These are phyloP conservation scores for Xylaria acuta DNA, from an alignment of 495 filamentous ascomycete species.

Conservation along the genomic window DNA sequence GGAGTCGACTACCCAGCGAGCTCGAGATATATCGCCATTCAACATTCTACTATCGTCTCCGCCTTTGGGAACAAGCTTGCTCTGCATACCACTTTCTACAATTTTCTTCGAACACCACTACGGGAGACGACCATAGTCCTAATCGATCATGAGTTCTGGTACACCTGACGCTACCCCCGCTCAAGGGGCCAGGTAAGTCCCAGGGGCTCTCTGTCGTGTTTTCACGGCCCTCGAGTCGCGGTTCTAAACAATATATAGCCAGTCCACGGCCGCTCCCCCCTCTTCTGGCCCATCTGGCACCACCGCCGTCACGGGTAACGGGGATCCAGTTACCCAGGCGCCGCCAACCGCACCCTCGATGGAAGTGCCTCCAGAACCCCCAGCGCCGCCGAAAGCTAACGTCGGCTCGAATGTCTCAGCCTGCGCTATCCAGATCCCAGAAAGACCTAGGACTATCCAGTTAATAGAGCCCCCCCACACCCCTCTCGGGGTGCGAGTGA, in stretches of 20 bases:
- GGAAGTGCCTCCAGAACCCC: neutral
- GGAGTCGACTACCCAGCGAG: neutral
- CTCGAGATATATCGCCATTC: neutral
- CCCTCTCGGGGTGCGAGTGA: neutral
- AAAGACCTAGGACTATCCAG: neutral
- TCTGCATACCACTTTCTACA: neutral
- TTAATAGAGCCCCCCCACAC: neutral
- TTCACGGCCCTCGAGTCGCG: neutral
- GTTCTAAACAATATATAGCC: neutral
- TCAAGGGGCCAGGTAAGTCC: conserved; percentile 1
- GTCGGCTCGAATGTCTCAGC: neutral
- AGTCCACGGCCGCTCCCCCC: neutral
- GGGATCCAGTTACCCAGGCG: neutral
- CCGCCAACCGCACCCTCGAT: neutral
- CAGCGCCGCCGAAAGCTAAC: neutral
- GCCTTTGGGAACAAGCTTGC: neutral
- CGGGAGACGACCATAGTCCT: neutral
- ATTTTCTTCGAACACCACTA: neutral
- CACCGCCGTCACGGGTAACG: neutral
- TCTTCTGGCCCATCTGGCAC: neutral
- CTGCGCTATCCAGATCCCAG: neutral
- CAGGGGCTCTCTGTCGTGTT: neutral
- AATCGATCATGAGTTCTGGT: neutral
- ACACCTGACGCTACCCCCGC: neutral
- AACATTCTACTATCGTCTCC: neutral